Conservation (phyloP, 495 filamentous ascomycete species). For the Hyaloscypha finlandica region DNA sequence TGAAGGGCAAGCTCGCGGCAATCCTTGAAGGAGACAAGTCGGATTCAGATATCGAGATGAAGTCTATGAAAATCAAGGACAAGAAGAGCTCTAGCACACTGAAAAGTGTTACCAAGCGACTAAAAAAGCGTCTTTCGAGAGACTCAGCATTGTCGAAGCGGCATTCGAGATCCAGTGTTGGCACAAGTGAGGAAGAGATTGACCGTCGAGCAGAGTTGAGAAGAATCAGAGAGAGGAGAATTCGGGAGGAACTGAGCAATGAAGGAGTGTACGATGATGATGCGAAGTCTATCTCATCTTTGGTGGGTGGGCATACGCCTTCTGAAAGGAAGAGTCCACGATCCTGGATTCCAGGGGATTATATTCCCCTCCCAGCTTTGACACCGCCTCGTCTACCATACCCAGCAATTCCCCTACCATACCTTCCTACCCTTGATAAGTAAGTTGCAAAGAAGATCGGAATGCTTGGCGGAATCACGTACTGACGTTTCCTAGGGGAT, state of each 20-base stretch:
- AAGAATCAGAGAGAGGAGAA: constrained; percentile 50
- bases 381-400: constrained; percentile 5
- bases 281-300: constrained; percentile 30
- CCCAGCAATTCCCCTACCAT: constrained; percentile 5
- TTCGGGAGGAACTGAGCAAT: constrained; percentile 52
- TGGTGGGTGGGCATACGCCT: constrained; percentile 6
- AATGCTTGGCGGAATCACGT: not conserved
- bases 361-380: constrained; percentile 11
- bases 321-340: not conserved
- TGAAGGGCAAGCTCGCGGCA: not conserved
- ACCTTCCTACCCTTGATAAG: constrained; percentile 5
- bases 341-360: constrained; percentile 12
- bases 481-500: constrained; percentile 16
- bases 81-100: constrained; percentile 27
- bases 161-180: constrained; percentile 43
- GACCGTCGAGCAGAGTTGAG: constrained; percentile 52
- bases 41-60: constrained; percentile 15
- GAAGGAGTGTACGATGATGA: constrained; percentile 32
- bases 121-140: constrained; percentile 50
- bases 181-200: constrained; percentile 48
- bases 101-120: constrained; percentile 28
- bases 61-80: not conserved
- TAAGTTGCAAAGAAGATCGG: not conserved
- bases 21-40: constrained; percentile 20
- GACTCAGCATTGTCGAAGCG: constrained; percentile 40